Evolutionary conservation across 2,329 filamentous ascomycete genomes (phyloP), one percentile per base, ranked within the genome.

Genomic region (Ambrosiella xylebori): DNA sequence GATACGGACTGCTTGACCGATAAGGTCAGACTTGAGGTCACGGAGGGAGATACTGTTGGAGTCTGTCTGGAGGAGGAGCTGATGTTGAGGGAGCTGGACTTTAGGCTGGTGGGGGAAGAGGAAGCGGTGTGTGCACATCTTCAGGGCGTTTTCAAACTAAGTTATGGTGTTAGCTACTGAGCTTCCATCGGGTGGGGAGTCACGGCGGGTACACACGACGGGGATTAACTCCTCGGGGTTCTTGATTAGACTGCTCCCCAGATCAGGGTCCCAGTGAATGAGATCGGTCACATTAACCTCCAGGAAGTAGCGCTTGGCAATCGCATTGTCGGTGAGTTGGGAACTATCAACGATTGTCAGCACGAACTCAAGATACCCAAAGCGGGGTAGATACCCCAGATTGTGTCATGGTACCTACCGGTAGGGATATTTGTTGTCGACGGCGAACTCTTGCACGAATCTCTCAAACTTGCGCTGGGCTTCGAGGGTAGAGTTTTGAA

Each of bases 241-340:
- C 54, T 86, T 93, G 17, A 85, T 86, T 62, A 98, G 76, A 67
- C 84, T 83, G 70, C 97, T 88, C 36, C 91, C 93, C 61, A 98
- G 77, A 69, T 96, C 89, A 71, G 97, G 91, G 67, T 95, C 93
- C 73, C 90, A 97, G 61, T 86, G 93, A 69, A 97, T 97, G 60
- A 98, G 74, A 69, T 98, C 91, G 62, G 86, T 88, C 65, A 98
- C 88, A 69, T 98, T 90, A 68, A 98, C 81, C 69, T 98, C 91
- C 74, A 93, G 96, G 70, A 85, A 96, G 73, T 89, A 97, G 65
- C 90, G 89, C 69, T 95, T 93, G 47, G 95, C 77, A 1, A 97
- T 79, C 7, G 93, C 89, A 73, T 98, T 98, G 68, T 97, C 89
- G 65, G 88, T 82, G 60, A 98, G 80, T 71, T 97, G 93, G 66